These are phyloP conservation scores for Fraxinus xanthoxyloides DNA, from an alignment of 305 asterid genomes.

Conservation along the genomic window DNA sequence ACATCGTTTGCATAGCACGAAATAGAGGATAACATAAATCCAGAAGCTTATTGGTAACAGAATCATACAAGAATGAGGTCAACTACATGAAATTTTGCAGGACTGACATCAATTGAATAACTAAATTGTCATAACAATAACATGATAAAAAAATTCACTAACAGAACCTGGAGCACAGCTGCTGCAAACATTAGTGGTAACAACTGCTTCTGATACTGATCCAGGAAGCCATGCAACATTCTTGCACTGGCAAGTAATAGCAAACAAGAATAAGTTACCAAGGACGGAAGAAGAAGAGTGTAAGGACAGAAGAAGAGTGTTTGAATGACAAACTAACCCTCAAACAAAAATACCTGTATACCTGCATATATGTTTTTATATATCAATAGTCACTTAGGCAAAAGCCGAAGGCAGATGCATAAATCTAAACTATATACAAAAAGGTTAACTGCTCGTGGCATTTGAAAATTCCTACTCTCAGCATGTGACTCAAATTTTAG, in stretches of 20 bases:
- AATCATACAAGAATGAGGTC: constrained; percentile 7
- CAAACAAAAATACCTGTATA: not conserved
- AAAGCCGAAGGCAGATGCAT: constrained; percentile 5
- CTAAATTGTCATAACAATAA: not conserved
- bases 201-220: constrained; percentile 69
- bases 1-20: constrained; percentile 26
- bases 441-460: not conserved
- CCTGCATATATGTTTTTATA: constrained; percentile 5
- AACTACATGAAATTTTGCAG: constrained; percentile 3
- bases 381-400: constrained; percentile 2
- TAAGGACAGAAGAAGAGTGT: constrained; percentile 7
- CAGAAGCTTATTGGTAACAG: constrained; percentile 9
- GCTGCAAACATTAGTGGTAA: constrained; percentile 62
- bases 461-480: not conserved
- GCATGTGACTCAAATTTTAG: not conserved
- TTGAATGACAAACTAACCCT: constrained; percentile 15
- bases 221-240: constrained; percentile 96
- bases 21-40: not conserved
- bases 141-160: constrained; percentile 1
- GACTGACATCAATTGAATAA: not conserved
- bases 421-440: not conserved
- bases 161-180: constrained; percentile 81
- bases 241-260: constrained; percentile 66
- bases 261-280: constrained; percentile 19
- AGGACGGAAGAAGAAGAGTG: constrained; percentile 6